A percentile compares a stretch with the other conserved stretches of the same genome.
Conservation (phyloP, 345 rosid genomes). For the Pugionium dolabratum region DNA sequence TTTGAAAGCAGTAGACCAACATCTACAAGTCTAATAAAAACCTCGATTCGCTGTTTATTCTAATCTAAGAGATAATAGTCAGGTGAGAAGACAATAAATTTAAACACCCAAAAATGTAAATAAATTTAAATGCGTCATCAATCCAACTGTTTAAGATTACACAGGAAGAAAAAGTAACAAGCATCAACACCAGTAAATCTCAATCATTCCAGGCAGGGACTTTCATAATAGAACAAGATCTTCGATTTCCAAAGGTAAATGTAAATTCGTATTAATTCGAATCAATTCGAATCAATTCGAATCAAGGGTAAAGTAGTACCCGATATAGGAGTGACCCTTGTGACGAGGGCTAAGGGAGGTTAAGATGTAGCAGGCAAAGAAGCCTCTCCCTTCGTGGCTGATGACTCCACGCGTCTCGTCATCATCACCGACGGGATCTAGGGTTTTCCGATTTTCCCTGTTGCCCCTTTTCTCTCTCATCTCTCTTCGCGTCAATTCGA, state of each 20-base stretch:
- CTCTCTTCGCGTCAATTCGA: conserved; percentile 34
- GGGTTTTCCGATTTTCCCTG: conserved; percentile 30
- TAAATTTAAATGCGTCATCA: neutral
- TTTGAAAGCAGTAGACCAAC: conserved; percentile 3
- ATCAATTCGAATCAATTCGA: neutral
- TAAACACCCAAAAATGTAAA: neutral
- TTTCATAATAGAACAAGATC: neutral
- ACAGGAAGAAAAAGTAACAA: neutral
- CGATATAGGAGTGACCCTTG: conserved; percentile 85
- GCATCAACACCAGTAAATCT: neutral
- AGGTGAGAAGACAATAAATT: neutral
- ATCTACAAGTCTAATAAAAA: neutral
- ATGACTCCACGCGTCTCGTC: conserved; percentile 15
- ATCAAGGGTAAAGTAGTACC: conserved; percentile 45
- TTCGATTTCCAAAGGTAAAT: neutral
- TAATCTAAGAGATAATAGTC: neutral
- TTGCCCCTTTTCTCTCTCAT: conserved; percentile 42
- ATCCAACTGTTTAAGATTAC: conserved; percentile 9
- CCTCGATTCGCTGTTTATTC: neutral
- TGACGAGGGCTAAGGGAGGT: conserved; percentile 82
- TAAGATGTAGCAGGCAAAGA: conserved; percentile 88
- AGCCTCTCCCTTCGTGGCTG: conserved; percentile 45
- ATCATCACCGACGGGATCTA: conserved; percentile 37
- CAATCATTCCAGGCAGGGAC: neutral
- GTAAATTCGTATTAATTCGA: neutral